phyloP scores from a whole-genome alignment of 805 yeast species.

The Myxozyma neglecta region DNA sequence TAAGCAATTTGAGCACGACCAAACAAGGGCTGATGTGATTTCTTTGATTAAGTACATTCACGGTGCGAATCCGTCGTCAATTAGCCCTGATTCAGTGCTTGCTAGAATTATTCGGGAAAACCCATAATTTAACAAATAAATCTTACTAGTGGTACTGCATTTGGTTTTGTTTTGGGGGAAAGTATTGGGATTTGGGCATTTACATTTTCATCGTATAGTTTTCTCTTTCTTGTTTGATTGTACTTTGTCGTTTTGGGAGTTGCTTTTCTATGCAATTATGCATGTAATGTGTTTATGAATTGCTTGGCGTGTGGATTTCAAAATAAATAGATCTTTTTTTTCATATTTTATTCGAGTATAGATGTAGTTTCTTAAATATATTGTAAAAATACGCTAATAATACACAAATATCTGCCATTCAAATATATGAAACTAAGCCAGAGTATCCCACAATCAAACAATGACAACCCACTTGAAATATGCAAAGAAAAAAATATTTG shows the following conservation, averaged over 20 bases:
- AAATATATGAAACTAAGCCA: not conserved
- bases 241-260: not conserved
- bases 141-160: not conserved
- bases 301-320: not conserved
- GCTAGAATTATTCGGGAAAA: conserved; percentile 3
- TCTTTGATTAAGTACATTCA: conserved; percentile 74
- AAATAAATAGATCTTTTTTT: too few relatives aligned
- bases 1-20: conserved; percentile 75
- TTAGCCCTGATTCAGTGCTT: conserved; percentile 11
- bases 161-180: not conserved
- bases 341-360: too few relatives aligned
- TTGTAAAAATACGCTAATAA: not conserved
- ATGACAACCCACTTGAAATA: not conserved
- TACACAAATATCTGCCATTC: not conserved
- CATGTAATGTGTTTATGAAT: not conserved
- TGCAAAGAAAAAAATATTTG: not conserved
- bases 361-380: not conserved
- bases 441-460: not conserved
- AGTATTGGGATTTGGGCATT: not conserved
- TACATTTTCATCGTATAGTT: not conserved
- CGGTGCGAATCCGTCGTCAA: conserved; percentile 54
- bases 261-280: not conserved
- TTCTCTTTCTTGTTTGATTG: not conserved
- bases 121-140: not conserved
- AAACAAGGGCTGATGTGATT: conserved; percentile 61